phyloP scores from a whole-genome alignment of 768 basidiomycete species.

The Tricholoma sp. region DNA sequence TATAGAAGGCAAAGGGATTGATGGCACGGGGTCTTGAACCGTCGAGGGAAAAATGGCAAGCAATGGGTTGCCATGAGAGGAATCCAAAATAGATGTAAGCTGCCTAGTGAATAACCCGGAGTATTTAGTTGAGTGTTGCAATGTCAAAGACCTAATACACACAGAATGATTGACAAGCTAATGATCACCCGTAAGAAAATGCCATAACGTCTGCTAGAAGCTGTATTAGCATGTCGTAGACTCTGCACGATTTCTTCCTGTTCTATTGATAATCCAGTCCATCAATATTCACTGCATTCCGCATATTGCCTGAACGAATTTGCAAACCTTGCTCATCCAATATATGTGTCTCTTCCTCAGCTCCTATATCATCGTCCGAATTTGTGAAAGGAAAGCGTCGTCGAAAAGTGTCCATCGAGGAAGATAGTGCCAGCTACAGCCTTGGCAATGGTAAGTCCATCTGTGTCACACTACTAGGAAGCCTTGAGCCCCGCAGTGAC shows the following conservation, averaged over 20 bases:
- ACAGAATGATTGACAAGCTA: constrained; percentile 43
- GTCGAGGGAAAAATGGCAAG: constrained; percentile 35
- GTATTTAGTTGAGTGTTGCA: background rate
- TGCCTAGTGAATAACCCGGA: constrained; percentile 31
- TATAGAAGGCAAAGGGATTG: constrained; percentile 40
- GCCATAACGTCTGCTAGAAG: constrained; percentile 37
- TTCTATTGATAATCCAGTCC: constrained; percentile 31
- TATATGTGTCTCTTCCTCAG: constrained; percentile 23
- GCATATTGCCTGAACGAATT: background rate
- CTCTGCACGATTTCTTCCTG: constrained; percentile 54
- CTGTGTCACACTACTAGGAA: background rate
- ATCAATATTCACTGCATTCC: too few relatives aligned
- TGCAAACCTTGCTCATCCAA: constrained; percentile 51
- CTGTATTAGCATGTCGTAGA: constrained; percentile 39
- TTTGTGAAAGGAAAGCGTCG: constrained; percentile 42
- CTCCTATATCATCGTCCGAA: constrained; percentile 19
- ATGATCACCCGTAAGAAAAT: constrained; percentile 36
- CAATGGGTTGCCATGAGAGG: constrained; percentile 37
- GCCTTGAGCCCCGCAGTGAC: too few relatives aligned
- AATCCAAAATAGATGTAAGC: constrained; percentile 35
- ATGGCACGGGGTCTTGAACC: constrained; percentile 12
- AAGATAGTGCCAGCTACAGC: background rate
- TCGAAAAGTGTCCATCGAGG: constrained; percentile 33
- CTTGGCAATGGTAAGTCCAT: background rate
- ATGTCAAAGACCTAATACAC: constrained; percentile 14